A percentile compares a stretch with the other conserved stretches of the same genome.
Conservation (phyloP, 140 eudicot genomes). For the Ambrosia hybrid region DNA sequence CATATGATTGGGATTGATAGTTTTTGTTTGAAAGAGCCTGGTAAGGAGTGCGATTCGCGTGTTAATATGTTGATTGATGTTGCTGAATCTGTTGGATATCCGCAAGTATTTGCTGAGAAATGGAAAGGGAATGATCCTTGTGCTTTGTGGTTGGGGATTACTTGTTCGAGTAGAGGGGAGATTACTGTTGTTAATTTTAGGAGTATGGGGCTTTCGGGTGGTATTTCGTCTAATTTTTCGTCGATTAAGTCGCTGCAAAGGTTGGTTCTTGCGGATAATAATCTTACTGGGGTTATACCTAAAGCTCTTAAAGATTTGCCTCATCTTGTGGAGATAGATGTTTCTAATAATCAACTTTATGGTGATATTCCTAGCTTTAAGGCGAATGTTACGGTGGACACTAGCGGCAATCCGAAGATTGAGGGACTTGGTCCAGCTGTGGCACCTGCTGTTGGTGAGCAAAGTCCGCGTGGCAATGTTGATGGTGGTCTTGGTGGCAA, state of each 20-base stretch:
- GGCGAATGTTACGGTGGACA: slow-evolving; percentile 38
- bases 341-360: slow-evolving; percentile 61
- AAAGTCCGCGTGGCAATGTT: background rate
- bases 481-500: slow-evolving; percentile 35
- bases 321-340: slow-evolving; percentile 54
- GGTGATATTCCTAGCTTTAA: slow-evolving; percentile 65
- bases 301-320: slow-evolving; percentile 59
- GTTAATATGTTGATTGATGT: slow-evolving; percentile 63
- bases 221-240: slow-evolving; percentile 61
- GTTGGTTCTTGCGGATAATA: slow-evolving; percentile 60
- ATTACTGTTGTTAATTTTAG: slow-evolving; percentile 59
- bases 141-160: slow-evolving; percentile 59
- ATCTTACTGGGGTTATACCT: slow-evolving; percentile 69
- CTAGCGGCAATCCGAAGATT: slow-evolving; percentile 52
- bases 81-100: slow-evolving; percentile 58
- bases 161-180: slow-evolving; percentile 49
- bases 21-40: slow-evolving; percentile 62
- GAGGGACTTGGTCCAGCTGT: slow-evolving; percentile 54
- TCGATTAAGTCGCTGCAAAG: slow-evolving; percentile 45
- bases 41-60: slow-evolving; percentile 56
- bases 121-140: slow-evolving; percentile 95
- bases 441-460: slow-evolving; percentile 26
- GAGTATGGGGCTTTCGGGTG: slow-evolving; percentile 60
- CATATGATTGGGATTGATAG: slow-evolving; percentile 45
- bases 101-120: slow-evolving; percentile 47